Conservation (phyloP, 2,329 filamentous ascomycete genomes). For the Bretziella fagacearum region DNA sequence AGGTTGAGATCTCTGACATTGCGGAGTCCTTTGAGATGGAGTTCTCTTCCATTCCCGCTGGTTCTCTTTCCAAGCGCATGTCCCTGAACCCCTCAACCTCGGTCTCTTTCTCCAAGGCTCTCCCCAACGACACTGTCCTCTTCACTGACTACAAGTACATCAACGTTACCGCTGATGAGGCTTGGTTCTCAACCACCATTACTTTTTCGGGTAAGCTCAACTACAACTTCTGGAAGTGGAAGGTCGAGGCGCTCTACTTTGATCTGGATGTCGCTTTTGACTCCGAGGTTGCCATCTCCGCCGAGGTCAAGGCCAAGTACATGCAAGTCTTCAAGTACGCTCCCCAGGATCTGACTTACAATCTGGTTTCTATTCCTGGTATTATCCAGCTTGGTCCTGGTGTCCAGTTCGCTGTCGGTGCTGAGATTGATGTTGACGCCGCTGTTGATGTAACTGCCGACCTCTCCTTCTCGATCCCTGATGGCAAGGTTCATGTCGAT, state of each 20-base stretch:
- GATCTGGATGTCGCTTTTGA: slow-evolving; percentile 26
- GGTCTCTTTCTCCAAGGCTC: slow-evolving; percentile 15
- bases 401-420: slow-evolving; percentile 24
- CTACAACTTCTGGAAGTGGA: slow-evolving; percentile 24
- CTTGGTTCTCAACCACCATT: slow-evolving; percentile 22
- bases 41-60: slow-evolving; percentile 19
- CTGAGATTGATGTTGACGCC: slow-evolving; percentile 22
- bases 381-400: slow-evolving; percentile 25
- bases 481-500: slow-evolving; percentile 26
- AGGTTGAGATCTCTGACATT: slow-evolving; percentile 21
- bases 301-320: slow-evolving; percentile 22
- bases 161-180: slow-evolving; percentile 22
- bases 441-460: slow-evolving; percentile 21
- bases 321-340: slow-evolving; percentile 22
- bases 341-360: slow-evolving; percentile 23
- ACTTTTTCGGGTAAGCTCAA: slow-evolving; percentile 28
- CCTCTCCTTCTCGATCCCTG: slow-evolving; percentile 20
- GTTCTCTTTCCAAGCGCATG: slow-evolving; percentile 17
- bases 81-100: slow-evolving; percentile 18
- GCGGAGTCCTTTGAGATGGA: slow-evolving; percentile 17
- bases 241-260: slow-evolving; percentile 25
- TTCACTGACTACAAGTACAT: slow-evolving; percentile 21
- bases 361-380: slow-evolving; percentile 25
- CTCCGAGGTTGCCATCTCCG: slow-evolving; percentile 23
- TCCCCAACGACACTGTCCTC: slow-evolving; percentile 19